These are phyloP conservation scores for Arabidopsis hybrid DNA, from an alignment of 441 rosid species.

Conservation along the genomic window DNA sequence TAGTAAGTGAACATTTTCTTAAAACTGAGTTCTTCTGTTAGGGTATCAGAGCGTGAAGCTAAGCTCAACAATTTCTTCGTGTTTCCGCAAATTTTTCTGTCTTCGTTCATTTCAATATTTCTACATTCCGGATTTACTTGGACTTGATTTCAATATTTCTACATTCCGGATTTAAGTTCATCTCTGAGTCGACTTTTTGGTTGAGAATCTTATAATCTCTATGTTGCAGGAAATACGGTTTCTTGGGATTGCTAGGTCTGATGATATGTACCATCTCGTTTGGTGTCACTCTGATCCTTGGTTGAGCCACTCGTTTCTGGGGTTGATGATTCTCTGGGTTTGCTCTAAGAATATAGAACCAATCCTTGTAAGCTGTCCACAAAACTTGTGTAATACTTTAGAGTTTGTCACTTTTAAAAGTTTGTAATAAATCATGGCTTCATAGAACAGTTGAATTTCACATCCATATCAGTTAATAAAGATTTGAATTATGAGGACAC, in stretches of 20 bases:
- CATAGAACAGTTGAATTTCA: too few species aligned
- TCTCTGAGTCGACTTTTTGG: background rate
- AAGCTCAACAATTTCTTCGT: background rate
- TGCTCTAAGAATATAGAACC: background rate
- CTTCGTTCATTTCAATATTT: background rate
- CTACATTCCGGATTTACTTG: background rate
- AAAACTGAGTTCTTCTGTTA: background rate
- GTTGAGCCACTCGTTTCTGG: slow-evolving; percentile 20
- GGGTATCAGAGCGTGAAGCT: background rate
- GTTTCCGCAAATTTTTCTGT: background rate
- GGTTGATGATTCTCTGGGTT: background rate
- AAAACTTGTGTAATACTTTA: slow-evolving; percentile 7
- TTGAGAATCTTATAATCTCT: background rate
- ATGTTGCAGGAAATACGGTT: slow-evolving; percentile 63
- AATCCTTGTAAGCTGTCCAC: slow-evolving; percentile 12
- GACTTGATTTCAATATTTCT: background rate
- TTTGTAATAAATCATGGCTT: too few species aligned
- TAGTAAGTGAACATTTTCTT: background rate
- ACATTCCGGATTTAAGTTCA: too few species aligned
- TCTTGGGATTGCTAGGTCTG: slow-evolving; percentile 65
- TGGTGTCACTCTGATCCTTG: slow-evolving; percentile 60
- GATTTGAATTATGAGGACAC: too few species aligned
- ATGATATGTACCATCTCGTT: slow-evolving; percentile 71
- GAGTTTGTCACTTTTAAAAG: too few species aligned
- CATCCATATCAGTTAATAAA: too few species aligned